Conservation (phyloP, 139 green algal species). For the Chlorella sp. region DNA sequence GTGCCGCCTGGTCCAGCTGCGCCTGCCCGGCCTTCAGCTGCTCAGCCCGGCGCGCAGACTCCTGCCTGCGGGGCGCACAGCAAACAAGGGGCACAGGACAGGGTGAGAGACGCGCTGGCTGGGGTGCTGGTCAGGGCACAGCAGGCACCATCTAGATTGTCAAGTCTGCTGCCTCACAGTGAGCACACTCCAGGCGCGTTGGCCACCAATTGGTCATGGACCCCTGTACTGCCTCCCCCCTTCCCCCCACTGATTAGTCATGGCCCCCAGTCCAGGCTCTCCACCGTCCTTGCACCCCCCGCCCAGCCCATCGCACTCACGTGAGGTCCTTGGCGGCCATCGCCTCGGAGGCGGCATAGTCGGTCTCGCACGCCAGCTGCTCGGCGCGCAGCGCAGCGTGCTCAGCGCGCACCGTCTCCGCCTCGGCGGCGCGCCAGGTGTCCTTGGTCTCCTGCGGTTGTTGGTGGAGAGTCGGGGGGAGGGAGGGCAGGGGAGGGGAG, state of each 20-base stretch:
- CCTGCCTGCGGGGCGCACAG: not conserved
- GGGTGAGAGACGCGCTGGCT: not conserved
- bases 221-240: too few relatives aligned
- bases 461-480: not conserved
- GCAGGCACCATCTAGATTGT: too few relatives aligned
- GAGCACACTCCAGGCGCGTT: too few relatives aligned
- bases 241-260: not conserved
- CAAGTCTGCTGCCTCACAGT: too few relatives aligned
- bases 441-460: conserved; percentile 33
- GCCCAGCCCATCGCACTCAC: conserved; percentile 2
- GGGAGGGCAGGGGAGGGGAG: not conserved
- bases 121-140: not conserved
- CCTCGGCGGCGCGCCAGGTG: conserved; percentile 37
- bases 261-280: not conserved
- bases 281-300: not conserved
- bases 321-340: conserved; percentile 26
- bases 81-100: not conserved
- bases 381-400: conserved; percentile 29
- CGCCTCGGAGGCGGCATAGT: conserved; percentile 7
- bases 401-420: conserved; percentile 47
- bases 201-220: too few relatives aligned
- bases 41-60: conserved; percentile 5
- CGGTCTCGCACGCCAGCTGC: conserved; percentile 25
- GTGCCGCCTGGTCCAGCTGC: conserved; percentile 4
- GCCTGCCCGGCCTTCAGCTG: not conserved